Evolutionary conservation across 169 alveolate species (phyloP).

Genomic region (Plasmodium yoelii): DNA sequence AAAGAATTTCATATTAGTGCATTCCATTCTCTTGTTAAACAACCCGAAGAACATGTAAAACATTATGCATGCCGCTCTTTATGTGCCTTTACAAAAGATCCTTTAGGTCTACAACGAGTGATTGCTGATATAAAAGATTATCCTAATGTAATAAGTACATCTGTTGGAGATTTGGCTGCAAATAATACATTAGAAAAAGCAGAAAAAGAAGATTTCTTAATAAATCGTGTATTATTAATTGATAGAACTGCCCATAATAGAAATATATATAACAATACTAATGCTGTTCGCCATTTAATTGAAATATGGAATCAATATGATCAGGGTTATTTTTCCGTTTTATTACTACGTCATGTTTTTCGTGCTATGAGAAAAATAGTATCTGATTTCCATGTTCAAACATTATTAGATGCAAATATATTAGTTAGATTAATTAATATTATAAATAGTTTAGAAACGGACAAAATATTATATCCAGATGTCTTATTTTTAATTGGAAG

Average conservation of each 20-base stretch:
- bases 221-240: slow-evolving; percentile 82
- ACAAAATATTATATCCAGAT: slow-evolving; percentile 87
- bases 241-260: slow-evolving; percentile 89
- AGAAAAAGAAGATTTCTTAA: slow-evolving; percentile 78
- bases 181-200: slow-evolving; percentile 60
- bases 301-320: slow-evolving; percentile 89
- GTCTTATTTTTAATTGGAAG: slow-evolving; percentile 89
- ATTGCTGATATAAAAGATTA: slow-evolving; percentile 53
- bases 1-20: slow-evolving; percentile 40
- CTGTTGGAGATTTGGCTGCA: slow-evolving; percentile 43
- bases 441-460: slow-evolving; percentile 77
- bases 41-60: slow-evolving; percentile 44
- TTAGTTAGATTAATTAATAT: slow-evolving; percentile 76
- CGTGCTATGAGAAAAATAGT: slow-evolving; percentile 89
- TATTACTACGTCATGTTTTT: slow-evolving; percentile 86
- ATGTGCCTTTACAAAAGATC: slow-evolving; percentile 61
- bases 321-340: slow-evolving; percentile 79
- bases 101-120: slow-evolving; percentile 25
- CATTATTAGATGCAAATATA: slow-evolving; percentile 84
- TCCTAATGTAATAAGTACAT: slow-evolving; percentile 64
- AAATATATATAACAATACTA: slow-evolving; percentile 84
- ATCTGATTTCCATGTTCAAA: slow-evolving; percentile 87
- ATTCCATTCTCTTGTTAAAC: slow-evolving; percentile 36
- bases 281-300: slow-evolving; percentile 82
- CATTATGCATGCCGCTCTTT: slow-evolving; percentile 75